phyloP scores from a whole-genome alignment of 768 basidiomycete genomes.

The Suillus spraguei region DNA sequence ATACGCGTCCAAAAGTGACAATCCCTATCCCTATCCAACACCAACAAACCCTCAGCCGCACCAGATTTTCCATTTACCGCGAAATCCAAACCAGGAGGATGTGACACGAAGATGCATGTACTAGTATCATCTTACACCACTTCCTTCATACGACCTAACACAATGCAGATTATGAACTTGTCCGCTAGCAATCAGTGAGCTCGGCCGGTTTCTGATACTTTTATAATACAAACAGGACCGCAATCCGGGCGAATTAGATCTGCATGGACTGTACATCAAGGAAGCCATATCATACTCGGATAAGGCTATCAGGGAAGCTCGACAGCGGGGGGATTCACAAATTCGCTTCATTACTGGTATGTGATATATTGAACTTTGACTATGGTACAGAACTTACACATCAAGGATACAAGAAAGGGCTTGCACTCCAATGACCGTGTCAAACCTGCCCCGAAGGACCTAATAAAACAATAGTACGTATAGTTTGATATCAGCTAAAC shows the following conservation, averaged over 20 bases:
- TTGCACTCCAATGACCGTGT: constrained; percentile 79
- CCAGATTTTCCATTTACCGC: constrained; percentile 64
- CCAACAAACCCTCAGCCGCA: constrained; percentile 57
- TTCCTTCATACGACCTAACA: constrained; percentile 5
- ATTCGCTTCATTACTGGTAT: constrained; percentile 83
- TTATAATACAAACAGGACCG: constrained; percentile 50
- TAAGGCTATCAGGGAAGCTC: constrained; percentile 66
- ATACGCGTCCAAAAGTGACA: constrained; percentile 23
- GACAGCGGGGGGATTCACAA: constrained; percentile 59
- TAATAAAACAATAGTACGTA: constrained; percentile 79
- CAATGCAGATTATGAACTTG: constrained; percentile 74
- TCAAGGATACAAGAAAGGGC: constrained; percentile 64
- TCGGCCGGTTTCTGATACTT: neutral
- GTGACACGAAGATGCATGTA: constrained; percentile 54
- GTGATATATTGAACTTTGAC: constrained; percentile 27
- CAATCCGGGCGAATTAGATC: constrained; percentile 74
- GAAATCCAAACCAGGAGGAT: constrained; percentile 50
- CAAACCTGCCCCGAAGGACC: constrained; percentile 87
- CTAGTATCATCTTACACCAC: constrained; percentile 9
- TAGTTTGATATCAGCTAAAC: neutral
- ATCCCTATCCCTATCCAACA: constrained; percentile 53
- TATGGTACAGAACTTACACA: neutral
- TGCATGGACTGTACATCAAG: constrained; percentile 93
- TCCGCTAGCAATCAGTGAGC: constrained; percentile 36
- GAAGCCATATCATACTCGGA: constrained; percentile 85